Conservation (phyloP, 306 rosid genomes). For the Dryas alaskensis region DNA sequence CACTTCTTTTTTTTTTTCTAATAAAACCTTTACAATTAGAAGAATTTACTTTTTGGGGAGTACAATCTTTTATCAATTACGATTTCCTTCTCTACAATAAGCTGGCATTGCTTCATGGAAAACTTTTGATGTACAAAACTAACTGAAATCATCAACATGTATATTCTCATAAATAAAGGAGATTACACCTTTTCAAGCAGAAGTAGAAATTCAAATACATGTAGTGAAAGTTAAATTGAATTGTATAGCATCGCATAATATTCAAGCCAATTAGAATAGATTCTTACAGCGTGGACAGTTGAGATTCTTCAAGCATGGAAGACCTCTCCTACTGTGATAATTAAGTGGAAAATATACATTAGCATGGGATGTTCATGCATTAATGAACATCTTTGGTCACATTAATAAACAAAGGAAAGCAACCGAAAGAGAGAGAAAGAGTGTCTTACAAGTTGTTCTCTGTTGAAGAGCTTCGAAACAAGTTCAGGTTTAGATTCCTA, state of each 20-base stretch:
- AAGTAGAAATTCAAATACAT: not conserved
- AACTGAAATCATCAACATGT: too few species aligned
- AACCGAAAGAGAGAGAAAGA: slow-evolving; percentile 19
- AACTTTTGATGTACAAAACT: too few species aligned
- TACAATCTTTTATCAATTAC: not conserved
- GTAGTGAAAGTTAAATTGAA: not conserved
- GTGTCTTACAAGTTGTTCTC: slow-evolving; percentile 49
- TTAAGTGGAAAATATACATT: slow-evolving; percentile 5
- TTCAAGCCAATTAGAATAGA: not conserved
- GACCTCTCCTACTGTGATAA: slow-evolving; percentile 42
- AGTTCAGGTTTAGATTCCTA: slow-evolving; percentile 76
- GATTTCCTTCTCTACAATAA: not conserved
- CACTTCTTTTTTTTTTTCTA: not conserved
- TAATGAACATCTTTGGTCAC: not conserved
- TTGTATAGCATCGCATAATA: not conserved
- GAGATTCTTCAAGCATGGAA: slow-evolving; percentile 56
- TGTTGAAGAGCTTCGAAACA: slow-evolving; percentile 58
- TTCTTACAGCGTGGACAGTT: slow-evolving; percentile 74
- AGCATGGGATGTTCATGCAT: slow-evolving; percentile 4
- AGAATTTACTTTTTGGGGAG: not conserved
- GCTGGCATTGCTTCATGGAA: too few species aligned
- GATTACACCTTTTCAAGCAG: not conserved
- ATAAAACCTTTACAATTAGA: not conserved
- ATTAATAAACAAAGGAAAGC: not conserved
- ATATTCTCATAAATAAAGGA: too few species aligned